Evolutionary conservation across 257 asterid species (phyloP), one percentile per base, ranked within the genome.

Genomic region (Cynanchum wilfordii): DNA sequence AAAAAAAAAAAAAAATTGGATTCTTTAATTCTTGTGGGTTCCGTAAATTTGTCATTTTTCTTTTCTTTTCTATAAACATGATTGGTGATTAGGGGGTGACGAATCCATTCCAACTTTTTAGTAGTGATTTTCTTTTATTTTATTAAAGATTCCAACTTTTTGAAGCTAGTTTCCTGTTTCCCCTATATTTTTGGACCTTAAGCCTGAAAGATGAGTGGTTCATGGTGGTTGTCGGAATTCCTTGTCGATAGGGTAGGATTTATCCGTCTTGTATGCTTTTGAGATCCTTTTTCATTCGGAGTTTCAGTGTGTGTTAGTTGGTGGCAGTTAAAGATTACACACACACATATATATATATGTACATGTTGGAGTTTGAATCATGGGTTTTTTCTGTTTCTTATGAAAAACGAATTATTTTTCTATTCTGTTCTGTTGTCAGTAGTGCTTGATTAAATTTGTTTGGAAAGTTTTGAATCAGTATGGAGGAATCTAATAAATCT

Each of bases 161-260:
- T 50, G 55, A 50, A 15, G 0, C 19, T 50, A 12, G 8, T 16
- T 71, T 40, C 4, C 9, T 15, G 17, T 10, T 45, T 24, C 4
- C 30, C 30, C 30, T 1, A 60, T 33, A 33, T 24, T 11, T 13
- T 68, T 7, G 24, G 11, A 2, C 19, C 10, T 42, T 36, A 12
- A 29, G 40, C 13, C 71, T n/a, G 52, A n/a, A 44, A 49, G 70
- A 50, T 73, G 15, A 73, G 63, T 9, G 19, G 42, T 73, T n/a
- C 55, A 51, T 33, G 3, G 66, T 36, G n/a, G 3, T 67, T 8
- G 12, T 24, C 5, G 57, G 36, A 10, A 5, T 49, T 10, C 60
- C 40, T 27, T 49, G 13, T 54, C 33, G 2, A 15, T 60, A 1
- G 70, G 38, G 47, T 72, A 45, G 47, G 36, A 17, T 60, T 20